Conservation (phyloP, 2,329 filamentous ascomycete species). For the Alternaria gaisen region DNA sequence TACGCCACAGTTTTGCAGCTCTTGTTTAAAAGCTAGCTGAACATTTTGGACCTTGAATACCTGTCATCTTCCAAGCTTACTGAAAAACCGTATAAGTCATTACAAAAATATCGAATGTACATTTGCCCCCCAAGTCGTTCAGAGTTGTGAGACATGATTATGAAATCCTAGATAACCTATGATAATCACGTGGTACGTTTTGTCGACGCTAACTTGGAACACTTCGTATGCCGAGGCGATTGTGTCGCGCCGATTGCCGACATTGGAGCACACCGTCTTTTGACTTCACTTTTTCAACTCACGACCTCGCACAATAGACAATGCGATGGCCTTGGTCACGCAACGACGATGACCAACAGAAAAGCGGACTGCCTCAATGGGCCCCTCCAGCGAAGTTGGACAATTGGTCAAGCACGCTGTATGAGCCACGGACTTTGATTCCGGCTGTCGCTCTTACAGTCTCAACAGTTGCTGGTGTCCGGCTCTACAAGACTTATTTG, state of each 20-base stretch:
- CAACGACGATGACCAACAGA: conserved; percentile 43
- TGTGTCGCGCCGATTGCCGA: conserved; percentile 1
- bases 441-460: conserved; percentile 64
- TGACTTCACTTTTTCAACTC: conserved; percentile 13
- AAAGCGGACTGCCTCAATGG: conserved; percentile 31
- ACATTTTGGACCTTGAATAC: neutral
- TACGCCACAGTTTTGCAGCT: neutral
- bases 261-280: conserved; percentile 5
- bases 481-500: conserved; percentile 75
- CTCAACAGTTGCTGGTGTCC: conserved; percentile 63
- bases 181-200: neutral
- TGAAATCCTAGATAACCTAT: neutral
- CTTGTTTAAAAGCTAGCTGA: neutral
- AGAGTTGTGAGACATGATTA: neutral
- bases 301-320: conserved; percentile 39
- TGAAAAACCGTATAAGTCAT: neutral
- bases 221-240: conserved; percentile 1
- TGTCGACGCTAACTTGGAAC: neutral
- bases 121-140: neutral
- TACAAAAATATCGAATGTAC: neutral
- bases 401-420: conserved; percentile 64
- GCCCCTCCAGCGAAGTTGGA: conserved; percentile 48
- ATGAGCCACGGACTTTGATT: conserved; percentile 63
- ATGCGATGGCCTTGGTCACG: conserved; percentile 56
- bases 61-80: neutral